A percentile compares a stretch with the other conserved stretches of the same genome.
phyloP scores from a whole-genome alignment of 1,284 basidiomycete genomes.

The Cutaneotrichosporon sp. region DNA sequence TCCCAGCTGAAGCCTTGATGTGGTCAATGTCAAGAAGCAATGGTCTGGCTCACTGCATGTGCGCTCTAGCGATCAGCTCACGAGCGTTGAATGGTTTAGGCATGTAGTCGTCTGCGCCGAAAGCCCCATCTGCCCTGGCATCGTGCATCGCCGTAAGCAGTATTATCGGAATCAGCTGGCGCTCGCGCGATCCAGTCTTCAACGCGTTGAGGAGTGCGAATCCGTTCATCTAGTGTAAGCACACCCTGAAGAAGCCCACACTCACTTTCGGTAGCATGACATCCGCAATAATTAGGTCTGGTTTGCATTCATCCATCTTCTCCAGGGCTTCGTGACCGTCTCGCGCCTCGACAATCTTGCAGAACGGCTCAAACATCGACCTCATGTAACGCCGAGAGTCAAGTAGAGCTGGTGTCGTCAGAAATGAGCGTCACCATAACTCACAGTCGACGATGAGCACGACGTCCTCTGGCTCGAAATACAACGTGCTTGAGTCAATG shows the following conservation, averaged over 20 bases:
- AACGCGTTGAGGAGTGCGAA: slow-evolving; percentile 31
- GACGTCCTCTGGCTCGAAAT: slow-evolving; percentile 42
- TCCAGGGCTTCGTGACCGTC: slow-evolving; percentile 48
- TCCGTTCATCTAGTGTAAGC: slow-evolving; percentile 28
- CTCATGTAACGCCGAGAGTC: slow-evolving; percentile 42
- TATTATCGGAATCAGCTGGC: slow-evolving; percentile 34
- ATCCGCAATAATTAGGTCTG: slow-evolving; percentile 48
- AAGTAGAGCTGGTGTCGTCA: slow-evolving; percentile 20
- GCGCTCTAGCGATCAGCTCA: slow-evolving; percentile 50
- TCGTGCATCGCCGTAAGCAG: slow-evolving; percentile 42
- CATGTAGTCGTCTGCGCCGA: slow-evolving; percentile 48
- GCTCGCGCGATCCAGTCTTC: slow-evolving; percentile 16
- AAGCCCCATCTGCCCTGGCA: slow-evolving; percentile 17
- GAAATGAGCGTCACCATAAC: not conserved
- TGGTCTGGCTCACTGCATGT: too few relatives aligned
- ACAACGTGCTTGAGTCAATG: slow-evolving; percentile 39
- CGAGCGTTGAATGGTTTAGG: slow-evolving; percentile 44
- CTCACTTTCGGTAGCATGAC: slow-evolving; percentile 46
- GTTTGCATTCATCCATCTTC: slow-evolving; percentile 25
- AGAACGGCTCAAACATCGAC: slow-evolving; percentile 45
- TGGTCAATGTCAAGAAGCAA: too few relatives aligned
- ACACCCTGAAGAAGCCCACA: too few relatives aligned
- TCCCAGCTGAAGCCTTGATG: slow-evolving; percentile 39
- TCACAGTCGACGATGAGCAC: slow-evolving; percentile 44
- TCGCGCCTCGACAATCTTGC: slow-evolving; percentile 46